A percentile compares a stretch with the other conserved stretches of the same genome.
These are phyloP conservation scores for Sporothrix inflata DNA, from an alignment of 2,329 filamentous ascomycete genomes.

Conservation along the genomic window DNA sequence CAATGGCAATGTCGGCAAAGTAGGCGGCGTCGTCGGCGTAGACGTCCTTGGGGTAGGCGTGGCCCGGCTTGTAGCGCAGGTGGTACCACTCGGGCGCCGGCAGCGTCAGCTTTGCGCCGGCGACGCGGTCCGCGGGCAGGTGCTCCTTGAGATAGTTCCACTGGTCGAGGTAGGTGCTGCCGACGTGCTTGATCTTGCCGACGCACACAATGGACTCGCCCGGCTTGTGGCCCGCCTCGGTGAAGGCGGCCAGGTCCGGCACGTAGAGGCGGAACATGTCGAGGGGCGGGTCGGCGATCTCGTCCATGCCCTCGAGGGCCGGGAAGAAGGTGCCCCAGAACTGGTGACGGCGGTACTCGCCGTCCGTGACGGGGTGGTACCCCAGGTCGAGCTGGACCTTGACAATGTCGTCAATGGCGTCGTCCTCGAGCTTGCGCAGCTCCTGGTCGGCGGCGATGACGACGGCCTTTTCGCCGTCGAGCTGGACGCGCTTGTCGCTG, in stretches of 20 bases:
- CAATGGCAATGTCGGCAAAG: conserved; percentile 55
- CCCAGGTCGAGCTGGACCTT: conserved; percentile 61
- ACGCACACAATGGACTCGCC: conserved; percentile 52
- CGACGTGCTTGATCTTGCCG: conserved; percentile 52
- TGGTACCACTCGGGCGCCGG: conserved; percentile 68
- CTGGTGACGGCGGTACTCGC: conserved; percentile 56
- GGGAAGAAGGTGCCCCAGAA: conserved; percentile 44
- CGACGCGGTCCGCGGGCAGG: conserved; percentile 63
- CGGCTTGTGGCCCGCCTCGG: conserved; percentile 51
- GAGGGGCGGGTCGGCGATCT: conserved; percentile 41
- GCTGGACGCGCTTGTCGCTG: conserved; percentile 48
- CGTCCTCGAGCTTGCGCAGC: conserved; percentile 59
- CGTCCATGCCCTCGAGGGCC: conserved; percentile 48
- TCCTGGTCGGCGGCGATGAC: conserved; percentile 46
- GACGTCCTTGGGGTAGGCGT: conserved; percentile 53
- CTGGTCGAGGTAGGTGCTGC: conserved; percentile 49
- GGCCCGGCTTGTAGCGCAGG: conserved; percentile 53
- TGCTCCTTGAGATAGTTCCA: conserved; percentile 48
- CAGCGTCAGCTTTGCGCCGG: conserved; percentile 67
- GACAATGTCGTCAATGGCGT: conserved; percentile 62
- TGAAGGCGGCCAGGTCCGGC: conserved; percentile 48
- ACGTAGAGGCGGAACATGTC: conserved; percentile 46
- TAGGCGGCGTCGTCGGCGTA: conserved; percentile 54
- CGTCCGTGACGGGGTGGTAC: conserved; percentile 61
- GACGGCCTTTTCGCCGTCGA: conserved; percentile 45